phyloP scores from a whole-genome alignment of 345 rosid genomes.

The Lepidium didymum region DNA sequence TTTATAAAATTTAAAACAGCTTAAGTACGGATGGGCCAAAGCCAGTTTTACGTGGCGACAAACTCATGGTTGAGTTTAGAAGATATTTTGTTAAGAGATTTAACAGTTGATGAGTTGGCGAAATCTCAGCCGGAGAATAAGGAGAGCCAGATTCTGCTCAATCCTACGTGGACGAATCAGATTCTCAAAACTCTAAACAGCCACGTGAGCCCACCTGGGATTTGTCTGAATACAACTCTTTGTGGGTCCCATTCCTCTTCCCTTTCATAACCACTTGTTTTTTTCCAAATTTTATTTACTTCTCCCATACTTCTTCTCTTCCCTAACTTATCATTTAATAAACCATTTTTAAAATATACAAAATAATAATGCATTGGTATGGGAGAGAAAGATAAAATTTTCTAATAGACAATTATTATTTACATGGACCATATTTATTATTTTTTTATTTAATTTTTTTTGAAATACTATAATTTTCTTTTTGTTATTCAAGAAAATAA shows the following conservation, averaged over 20 bases:
- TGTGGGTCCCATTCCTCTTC: slow-evolving; percentile 12
- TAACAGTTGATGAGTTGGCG: slow-evolving; percentile 25
- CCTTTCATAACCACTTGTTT: slow-evolving; percentile 21
- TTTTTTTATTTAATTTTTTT: too few relatives aligned
- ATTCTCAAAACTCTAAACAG: slow-evolving; percentile 19
- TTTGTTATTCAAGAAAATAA: too few relatives aligned
- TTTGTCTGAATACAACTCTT: slow-evolving; percentile 18
- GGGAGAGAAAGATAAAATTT: neutral
- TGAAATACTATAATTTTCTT: too few relatives aligned
- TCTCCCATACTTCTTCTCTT: slow-evolving; percentile 9
- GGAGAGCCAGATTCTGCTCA: slow-evolving; percentile 26
- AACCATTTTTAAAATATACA: neutral
- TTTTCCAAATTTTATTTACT: neutral
- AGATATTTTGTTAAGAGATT: slow-evolving; percentile 29
- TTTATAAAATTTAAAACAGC: neutral
- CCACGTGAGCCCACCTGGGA: slow-evolving; percentile 52
- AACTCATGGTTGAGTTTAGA: slow-evolving; percentile 1
- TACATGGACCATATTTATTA: neutral
- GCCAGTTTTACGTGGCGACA: slow-evolving; percentile 11
- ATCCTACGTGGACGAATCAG: slow-evolving; percentile 46
- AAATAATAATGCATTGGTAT: neutral
- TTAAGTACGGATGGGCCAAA: slow-evolving; percentile 1
- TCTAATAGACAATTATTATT: neutral
- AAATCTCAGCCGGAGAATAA: neutral
- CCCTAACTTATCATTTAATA: slow-evolving; percentile 9